These are phyloP conservation scores for Polygonum maritimum DNA, from an alignment of 148 eudicot genomes.

Conservation along the genomic window DNA sequence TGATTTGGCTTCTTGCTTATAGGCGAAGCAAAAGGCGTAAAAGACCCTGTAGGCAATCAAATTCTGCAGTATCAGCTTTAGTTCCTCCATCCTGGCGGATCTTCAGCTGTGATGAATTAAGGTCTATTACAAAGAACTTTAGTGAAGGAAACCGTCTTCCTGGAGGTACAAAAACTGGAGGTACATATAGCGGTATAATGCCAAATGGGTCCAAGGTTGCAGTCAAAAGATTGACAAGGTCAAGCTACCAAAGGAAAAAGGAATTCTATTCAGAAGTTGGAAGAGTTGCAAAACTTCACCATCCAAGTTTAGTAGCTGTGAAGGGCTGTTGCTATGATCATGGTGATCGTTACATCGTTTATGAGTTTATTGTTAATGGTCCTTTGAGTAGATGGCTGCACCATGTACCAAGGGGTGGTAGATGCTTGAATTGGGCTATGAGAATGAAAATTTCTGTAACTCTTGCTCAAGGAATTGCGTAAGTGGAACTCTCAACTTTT, in stretches of 20 bases:
- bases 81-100: slow-evolving; percentile 85
- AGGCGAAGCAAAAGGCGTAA: slow-evolving; percentile 64
- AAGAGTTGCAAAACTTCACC: slow-evolving; percentile 83
- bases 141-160: slow-evolving; percentile 87
- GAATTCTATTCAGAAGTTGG: slow-evolving; percentile 93
- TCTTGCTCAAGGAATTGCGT: slow-evolving; percentile 98
- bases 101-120: slow-evolving; percentile 71
- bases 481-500: slow-evolving; percentile 20
- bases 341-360: slow-evolving; percentile 84
- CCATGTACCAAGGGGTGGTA: slow-evolving; percentile 85
- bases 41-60: slow-evolving; percentile 65
- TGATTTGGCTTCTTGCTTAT: slow-evolving; percentile 72
- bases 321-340: slow-evolving; percentile 95
- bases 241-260: slow-evolving; percentile 79
- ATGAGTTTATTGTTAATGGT: slow-evolving; percentile 79
- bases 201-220: slow-evolving; percentile 84
- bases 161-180: slow-evolving; percentile 91
- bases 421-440: slow-evolving; percentile 85
- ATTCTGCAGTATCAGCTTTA: slow-evolving; percentile 55
- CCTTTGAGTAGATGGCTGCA: slow-evolving; percentile 93
- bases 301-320: slow-evolving; percentile 74
- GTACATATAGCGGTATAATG: slow-evolving; percentile 74
- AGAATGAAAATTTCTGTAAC: slow-evolving; percentile 80
- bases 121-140: slow-evolving; percentile 73
- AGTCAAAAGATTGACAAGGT: slow-evolving; percentile 82